Conservation (phyloP, 495 filamentous ascomycete genomes). For the Aspergillus sclerotiicarbonarius region DNA sequence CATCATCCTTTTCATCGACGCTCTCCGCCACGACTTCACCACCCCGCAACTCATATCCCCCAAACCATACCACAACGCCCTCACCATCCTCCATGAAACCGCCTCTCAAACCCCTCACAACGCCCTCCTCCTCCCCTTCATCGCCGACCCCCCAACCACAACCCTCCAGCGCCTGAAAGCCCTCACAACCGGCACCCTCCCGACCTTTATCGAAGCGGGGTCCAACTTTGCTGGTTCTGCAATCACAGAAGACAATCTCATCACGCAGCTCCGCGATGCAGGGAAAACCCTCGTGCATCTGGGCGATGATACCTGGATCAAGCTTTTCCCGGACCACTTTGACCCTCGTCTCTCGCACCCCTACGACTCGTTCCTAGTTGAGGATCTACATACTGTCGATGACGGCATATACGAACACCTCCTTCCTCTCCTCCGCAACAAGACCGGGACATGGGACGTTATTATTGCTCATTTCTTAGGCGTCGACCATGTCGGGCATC, state of each 20-base stretch:
- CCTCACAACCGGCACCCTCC: conserved; percentile 87
- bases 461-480: conserved; percentile 88
- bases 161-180: conserved; percentile 90
- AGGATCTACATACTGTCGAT: conserved; percentile 93
- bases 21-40: conserved; percentile 92
- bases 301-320: conserved; percentile 92
- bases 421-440: conserved; percentile 67
- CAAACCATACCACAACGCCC: conserved; percentile 75
- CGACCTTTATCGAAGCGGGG: conserved; percentile 87
- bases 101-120: conserved; percentile 66
- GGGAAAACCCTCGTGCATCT: conserved; percentile 84
- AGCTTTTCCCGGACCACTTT: conserved; percentile 87
- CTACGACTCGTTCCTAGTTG: conserved; percentile 94
- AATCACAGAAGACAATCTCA: conserved; percentile 90
- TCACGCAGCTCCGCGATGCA: conserved; percentile 72
- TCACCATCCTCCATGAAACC: conserved; percentile 78
- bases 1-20: conserved; percentile 85
- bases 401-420: conserved; percentile 88
- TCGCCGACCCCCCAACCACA: conserved; percentile 90
- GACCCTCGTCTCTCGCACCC: conserved; percentile 74
- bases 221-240: conserved; percentile 92
- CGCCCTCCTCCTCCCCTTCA: conserved; percentile 87
- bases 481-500: conserved; percentile 93
- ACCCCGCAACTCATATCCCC: conserved; percentile 61
- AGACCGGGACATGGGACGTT: conserved; percentile 77